Evolutionary conservation across 495 filamentous ascomycete genomes (phyloP), one percentile per base, ranked within the genome.

Genomic region (Penicillium arizonense): DNA sequence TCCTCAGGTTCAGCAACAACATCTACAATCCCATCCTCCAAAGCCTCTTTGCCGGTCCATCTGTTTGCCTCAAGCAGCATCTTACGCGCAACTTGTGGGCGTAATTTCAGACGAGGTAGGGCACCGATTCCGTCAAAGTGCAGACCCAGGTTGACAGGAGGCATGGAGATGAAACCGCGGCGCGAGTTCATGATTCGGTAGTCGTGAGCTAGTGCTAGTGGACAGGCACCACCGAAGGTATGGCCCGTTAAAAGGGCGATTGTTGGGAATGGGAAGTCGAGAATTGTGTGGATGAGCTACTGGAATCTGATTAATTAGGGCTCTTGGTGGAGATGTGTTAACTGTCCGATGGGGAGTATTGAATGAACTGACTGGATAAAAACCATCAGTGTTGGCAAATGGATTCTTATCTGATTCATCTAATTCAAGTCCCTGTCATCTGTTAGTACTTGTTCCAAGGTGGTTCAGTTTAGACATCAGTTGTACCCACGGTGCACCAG

Each of bases 171-270:
- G 60, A 76, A 80, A 20, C 77, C 77, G 3, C 77, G 70, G 28
- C 65, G 59, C 9, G 73, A 67, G 52, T 79, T 80, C 76, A 80
- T 80, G 47, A 80, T 62, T 12, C 77, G 69, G 55, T 79, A 80
- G 48, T 80, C 77, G 44, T 79, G 76, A 5, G 73, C 68, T 3
- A 80, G 56, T 0, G 75, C 70, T 24, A 79, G 65, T 12, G 75
- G 76, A 35, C 74, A 77, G 2, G 73, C 77, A 2, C 74, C 76
- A 34, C 77, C 77, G 45, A 80, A 80, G 2, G 77, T 79, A 51
- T 80, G 77, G 4, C 77, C 77, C 0, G 77, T 80, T 4, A 80
- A 38, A 1, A 77, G 57, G 10, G 77, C 77, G 49, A 80, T 75
- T 3, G 77, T 80, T 13, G 77, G 77, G 54, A 70, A 80, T 0